Base-by-base conservation (phyloP, 1,139 yeast genomes). In the Pneumocystis carinii region DNA sequence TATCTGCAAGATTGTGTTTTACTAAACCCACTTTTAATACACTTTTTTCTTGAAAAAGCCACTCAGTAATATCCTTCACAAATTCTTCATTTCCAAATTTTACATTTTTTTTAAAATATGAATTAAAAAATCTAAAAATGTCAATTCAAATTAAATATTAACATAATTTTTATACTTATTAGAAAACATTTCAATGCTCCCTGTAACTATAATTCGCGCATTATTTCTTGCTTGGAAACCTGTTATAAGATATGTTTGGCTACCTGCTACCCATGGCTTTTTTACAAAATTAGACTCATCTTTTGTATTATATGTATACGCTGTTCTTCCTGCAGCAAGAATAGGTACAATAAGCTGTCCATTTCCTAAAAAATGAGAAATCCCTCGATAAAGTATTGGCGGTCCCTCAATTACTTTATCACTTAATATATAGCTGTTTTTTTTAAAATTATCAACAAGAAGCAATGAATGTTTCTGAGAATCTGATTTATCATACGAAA, bases 151-250 rank as follows among this genome's bases (percentile, higher is more conserved):
- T 2, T 19, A 24, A 48, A 48, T 17, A 15, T 57, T 12, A 29
- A 37, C 24, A 19, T 8, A 57, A 6, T 59, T 42, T 59, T 68
- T 70, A 1, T 71, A 68, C 17, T 69, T 70, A 66, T 81, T 73
- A 17, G 72, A 66, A 62, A 90, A 75, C 61, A 86, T 75, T 14
- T 79, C 78, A 17, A 75, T 75, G 59, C 87, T 79, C 24, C 97
- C 98, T 17, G 86, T 70, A 96, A 97, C 90, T 15, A 81, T 73
- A 60, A 84, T 79, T 70, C 99, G 83, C 2, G 95, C 88, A 71
- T 88, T 89, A 72, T 82, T 81, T 66, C 84, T 78, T 59, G 86
- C 87, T 77, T 94, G 98, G 71, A 89, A 81, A 0, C 84, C 94
- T n/a, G 84, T 95, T 32, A 85, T 82, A 64, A 87, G 72, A 72